A percentile compares a stretch with the other conserved stretches of the same genome.
These are phyloP conservation scores for Lathyrus aphaca DNA, from an alignment of 306 rosid species.

Conservation along the genomic window DNA sequence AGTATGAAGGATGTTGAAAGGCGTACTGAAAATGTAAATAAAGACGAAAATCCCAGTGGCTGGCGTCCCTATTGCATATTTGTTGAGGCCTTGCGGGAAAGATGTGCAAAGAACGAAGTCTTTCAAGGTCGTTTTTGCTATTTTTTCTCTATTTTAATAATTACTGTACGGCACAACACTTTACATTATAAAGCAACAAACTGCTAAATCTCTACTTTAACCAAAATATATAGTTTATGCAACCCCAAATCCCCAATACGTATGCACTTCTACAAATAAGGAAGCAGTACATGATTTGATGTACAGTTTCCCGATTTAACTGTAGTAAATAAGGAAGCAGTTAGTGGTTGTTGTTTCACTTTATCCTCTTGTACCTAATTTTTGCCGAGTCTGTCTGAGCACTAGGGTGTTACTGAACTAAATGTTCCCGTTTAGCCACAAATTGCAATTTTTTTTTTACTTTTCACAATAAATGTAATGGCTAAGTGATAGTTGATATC, in stretches of 20 bases:
- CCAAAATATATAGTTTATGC: conserved; percentile 7
- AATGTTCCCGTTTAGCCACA: neutral
- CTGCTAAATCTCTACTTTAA: conserved; percentile 15
- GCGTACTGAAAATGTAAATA: conserved; percentile 69
- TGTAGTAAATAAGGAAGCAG: conserved; percentile 10
- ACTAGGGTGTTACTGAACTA: neutral
- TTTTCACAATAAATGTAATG: conserved; percentile 4
- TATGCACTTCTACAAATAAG: neutral
- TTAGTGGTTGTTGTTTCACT: neutral
- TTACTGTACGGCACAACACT: conserved; percentile 5
- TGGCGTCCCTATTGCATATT: conserved; percentile 89
- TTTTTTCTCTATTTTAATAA: conserved; percentile 16
- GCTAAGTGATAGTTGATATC: conserved; percentile 2
- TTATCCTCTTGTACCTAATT: neutral
- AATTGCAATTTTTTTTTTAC: conserved; percentile 2
- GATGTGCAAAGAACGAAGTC: conserved; percentile 78
- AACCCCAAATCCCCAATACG: neutral
- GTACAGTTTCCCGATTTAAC: neutral
- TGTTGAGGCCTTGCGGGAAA: conserved; percentile 68
- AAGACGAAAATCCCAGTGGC: conserved; percentile 96
- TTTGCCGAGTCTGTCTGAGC: conserved; percentile 28
- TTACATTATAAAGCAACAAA: conserved; percentile 17
- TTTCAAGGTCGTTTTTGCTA: conserved; percentile 59
- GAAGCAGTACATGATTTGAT: neutral
- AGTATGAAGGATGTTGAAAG: conserved; percentile 78